These are phyloP conservation scores for Lachnellula cervina DNA, from an alignment of 2,329 filamentous ascomycete species.

Conservation along the genomic window DNA sequence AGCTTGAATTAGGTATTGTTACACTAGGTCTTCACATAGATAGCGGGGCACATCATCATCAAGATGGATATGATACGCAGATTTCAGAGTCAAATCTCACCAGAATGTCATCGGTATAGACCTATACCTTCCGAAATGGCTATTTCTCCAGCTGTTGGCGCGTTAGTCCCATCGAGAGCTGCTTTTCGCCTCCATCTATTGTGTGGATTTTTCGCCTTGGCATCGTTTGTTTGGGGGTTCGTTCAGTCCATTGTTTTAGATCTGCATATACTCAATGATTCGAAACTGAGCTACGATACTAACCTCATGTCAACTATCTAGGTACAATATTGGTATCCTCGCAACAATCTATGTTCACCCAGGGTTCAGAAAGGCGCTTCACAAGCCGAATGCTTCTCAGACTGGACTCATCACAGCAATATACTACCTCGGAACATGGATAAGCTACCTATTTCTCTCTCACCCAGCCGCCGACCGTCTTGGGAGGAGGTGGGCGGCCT, in stretches of 20 bases:
- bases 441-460: conserved; percentile 50
- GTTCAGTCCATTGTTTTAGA: conserved; percentile 15
- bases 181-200: conserved; percentile 40
- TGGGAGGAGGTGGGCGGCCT: conserved; percentile 47
- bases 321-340: conserved; percentile 54
- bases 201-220: conserved; percentile 50
- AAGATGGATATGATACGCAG: background rate
- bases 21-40: background rate
- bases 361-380: conserved; percentile 46
- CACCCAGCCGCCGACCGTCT: conserved; percentile 47
- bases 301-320: conserved; percentile 17
- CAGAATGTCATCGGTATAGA: background rate
- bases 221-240: conserved; percentile 53
- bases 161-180: conserved; percentile 3
- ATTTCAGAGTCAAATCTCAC: background rate
- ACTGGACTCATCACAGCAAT: conserved; percentile 51
- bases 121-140: background rate
- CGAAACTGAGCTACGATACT: background rate
- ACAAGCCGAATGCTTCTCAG: conserved; percentile 39
- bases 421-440: conserved; percentile 54
- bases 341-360: conserved; percentile 52
- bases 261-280: background rate
- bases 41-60: background rate
- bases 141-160: background rate
- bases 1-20: background rate